phyloP scores from a whole-genome alignment of 2,329 filamentous ascomycete genomes.

The Ophiostoma ulmi region DNA sequence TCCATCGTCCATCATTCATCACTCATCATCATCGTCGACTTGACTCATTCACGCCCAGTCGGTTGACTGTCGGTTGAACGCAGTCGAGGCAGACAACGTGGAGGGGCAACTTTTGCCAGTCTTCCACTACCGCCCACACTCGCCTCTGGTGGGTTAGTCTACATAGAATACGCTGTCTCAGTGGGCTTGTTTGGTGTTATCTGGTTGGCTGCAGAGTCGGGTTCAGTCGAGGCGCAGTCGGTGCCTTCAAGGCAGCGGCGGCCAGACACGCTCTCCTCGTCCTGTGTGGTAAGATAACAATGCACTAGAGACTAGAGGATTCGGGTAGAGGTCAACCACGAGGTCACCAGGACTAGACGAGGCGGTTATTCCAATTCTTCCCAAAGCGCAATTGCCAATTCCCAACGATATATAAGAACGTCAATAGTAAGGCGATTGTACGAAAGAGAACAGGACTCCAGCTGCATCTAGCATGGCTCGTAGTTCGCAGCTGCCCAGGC shows the following conservation, averaged over 20 bases:
- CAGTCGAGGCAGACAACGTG: neutral
- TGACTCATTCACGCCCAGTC: constrained; percentile 11
- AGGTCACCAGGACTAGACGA: neutral
- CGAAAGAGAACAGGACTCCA: neutral
- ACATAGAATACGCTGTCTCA: neutral
- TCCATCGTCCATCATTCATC: neutral
- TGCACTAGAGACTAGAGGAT: neutral
- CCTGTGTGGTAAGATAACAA: neutral
- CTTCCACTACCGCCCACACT: neutral
- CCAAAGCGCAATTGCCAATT: neutral
- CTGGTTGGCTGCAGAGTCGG: constrained; percentile 6
- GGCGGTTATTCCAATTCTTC: neutral
- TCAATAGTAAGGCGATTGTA: neutral
- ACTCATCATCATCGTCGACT: neutral
- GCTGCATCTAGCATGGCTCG: neutral
- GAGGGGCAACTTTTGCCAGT: neutral
- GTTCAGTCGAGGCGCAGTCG: neutral
- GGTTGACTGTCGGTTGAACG: neutral
- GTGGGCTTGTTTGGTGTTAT: constrained; percentile 13
- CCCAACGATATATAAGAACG: neutral
- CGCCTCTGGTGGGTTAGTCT: neutral
- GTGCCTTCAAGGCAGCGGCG: constrained; percentile 8
- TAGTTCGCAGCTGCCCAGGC: neutral
- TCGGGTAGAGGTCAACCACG: neutral
- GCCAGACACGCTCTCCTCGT: neutral